A percentile compares a stretch with the other conserved stretches of the same genome.
Conservation (phyloP, 768 basidiomycete genomes). For the Lyophyllum atratum region DNA sequence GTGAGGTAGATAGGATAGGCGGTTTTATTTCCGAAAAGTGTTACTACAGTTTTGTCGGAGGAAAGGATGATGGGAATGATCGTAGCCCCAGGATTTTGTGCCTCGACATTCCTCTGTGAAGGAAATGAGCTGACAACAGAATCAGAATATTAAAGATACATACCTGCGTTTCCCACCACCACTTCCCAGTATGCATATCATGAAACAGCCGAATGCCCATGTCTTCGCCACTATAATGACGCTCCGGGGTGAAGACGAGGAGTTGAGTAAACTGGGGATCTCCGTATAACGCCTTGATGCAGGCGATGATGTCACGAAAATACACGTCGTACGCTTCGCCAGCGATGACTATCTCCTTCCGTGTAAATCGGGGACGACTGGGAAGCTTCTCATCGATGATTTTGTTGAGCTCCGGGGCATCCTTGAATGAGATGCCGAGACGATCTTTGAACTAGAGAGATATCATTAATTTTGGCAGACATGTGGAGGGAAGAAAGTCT, state of each 20-base stretch:
- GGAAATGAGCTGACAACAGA: neutral
- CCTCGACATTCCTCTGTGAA: conserved; percentile 20
- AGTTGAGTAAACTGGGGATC: conserved; percentile 31
- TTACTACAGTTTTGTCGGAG: conserved; percentile 46
- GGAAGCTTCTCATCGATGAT: conserved; percentile 29
- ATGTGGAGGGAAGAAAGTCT: conserved; percentile 17
- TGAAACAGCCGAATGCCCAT: conserved; percentile 31
- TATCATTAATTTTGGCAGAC: neutral
- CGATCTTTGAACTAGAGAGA: conserved; percentile 22
- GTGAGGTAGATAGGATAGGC: conserved; percentile 52
- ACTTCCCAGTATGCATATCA: conserved; percentile 49
- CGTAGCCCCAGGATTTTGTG: conserved; percentile 24
- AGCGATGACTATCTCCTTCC: conserved; percentile 25
- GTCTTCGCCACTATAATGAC: conserved; percentile 32
- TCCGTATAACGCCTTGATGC: conserved; percentile 24
- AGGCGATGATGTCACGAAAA: conserved; percentile 35
- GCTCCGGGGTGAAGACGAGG: conserved; percentile 35
- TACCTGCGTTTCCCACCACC: conserved; percentile 57
- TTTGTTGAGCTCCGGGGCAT: conserved; percentile 25
- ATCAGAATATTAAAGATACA: too few species aligned
- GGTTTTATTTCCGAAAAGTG: conserved; percentile 38
- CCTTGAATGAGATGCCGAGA: conserved; percentile 26
- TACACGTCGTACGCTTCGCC: conserved; percentile 33
- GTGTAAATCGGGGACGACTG: conserved; percentile 23
- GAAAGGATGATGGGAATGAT: conserved; percentile 45